Evolutionary conservation across 2,329 filamentous ascomycete genomes (phyloP), one percentile per base, ranked within the genome.

Genomic region (Periglandula ipomoeae): DNA sequence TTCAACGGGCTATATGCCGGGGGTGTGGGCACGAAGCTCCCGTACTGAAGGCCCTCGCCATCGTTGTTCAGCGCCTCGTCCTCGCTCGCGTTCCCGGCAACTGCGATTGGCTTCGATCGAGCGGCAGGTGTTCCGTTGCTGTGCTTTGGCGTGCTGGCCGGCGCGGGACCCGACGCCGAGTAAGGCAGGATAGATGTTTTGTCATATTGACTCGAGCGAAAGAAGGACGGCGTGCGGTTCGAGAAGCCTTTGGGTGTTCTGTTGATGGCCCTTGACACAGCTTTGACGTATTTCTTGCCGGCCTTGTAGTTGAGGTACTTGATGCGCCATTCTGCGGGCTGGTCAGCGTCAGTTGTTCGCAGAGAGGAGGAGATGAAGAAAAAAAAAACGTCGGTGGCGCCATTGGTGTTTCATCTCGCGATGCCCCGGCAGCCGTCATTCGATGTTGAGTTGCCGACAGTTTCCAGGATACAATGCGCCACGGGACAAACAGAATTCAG

Each of bases 221-320:
- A 59, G 46, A 63, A 63, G 30, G 63, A 59, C 5, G 63, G 59
- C 2, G 63, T 63, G 30, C 61, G 59, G 13, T 62, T 62, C 17
- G 60, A 60, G 19, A 63, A 52, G 20, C 67, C 63, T 32, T 57
- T 57, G 9, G 81, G 78, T 0, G 79, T 77, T 50, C 80, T 68
- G 70, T 78, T 75, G 53, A 93, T 76, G 51, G 89, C 88, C 53
- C 85, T 79, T 22, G 76, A 70, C 46, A 96, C 83, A 49, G 82
- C 82, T 67, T 96, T 97, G 66, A 97, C 76, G 63, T 89, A 85
- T 70, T 96, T 96, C 71, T 97, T 97, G 52, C 89, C 91, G 49
- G 82, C 82, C 76, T 95, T 95, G 75, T 97, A 97, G 68, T 96
- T 82, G 58, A 97, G 78, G 66, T 96, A 97, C 67, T 95, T 95